Evolutionary conservation across 768 basidiomycete species (phyloP), one percentile per base, ranked within the genome.

Genomic region (Tricholoma furcatifolium): DNA sequence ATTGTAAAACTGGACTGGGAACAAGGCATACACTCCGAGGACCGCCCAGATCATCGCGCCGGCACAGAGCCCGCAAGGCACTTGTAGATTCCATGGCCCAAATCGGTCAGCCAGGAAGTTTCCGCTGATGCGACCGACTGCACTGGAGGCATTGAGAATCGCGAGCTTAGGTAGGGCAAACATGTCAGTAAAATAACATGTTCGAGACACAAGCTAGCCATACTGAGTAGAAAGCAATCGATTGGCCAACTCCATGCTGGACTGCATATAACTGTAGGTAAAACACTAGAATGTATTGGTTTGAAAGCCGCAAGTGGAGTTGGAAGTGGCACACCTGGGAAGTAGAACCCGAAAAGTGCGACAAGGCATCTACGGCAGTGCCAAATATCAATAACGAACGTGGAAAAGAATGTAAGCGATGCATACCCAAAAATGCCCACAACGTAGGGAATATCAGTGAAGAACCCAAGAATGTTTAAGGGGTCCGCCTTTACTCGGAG

Each of bases 81-180:
- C 7, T 6, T 42, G 49, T 10, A 72, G 45, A 46, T 74, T 73
- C 68, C 70, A 76, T 20, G 69, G 55, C 11, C 55, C 55, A 9
- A 56, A 51, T 15, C 23, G 36, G 34, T 51, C 74, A 24, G 74
- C 74, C 3, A 70, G 59, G 43, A 67, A 62, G 38, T 68, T 73
- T 14, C 65, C 66, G 4, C 58, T 61, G 21, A 73, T 59, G 8
- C 74, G 71, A 34, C 71, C 73, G 31, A 75, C 38, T 17, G 65
- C 57, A 6, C 70, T 63, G 3, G 67, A 60, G 4, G 69, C 62
- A 47, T 73, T 73, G 41, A 73, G 42, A 30, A 74, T 65, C 9
- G 74, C 67, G 30, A 75, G 54, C 73, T 75, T n/a, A n/a, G n/a
- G 35, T 14, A 35, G 4, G 30, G 9, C 11, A 50, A 39, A 10